Conservation (phyloP, 2,329 filamentous ascomycete species). For the Mycosphaerella sp. region DNA sequence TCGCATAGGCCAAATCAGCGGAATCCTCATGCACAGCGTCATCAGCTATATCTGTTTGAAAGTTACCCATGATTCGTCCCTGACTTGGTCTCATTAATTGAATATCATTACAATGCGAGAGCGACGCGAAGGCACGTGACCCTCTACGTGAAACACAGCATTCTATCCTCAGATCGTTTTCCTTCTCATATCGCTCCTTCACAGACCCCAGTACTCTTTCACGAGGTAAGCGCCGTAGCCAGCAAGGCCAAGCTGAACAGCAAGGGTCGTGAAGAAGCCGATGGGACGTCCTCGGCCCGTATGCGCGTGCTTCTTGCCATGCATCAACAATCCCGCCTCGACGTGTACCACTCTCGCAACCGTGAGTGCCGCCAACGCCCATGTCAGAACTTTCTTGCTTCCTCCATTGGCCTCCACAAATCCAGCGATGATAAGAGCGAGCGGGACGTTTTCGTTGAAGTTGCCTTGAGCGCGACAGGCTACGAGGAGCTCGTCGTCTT, state of each 20-base stretch:
- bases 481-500: constrained; percentile 10
- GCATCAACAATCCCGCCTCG: constrained; percentile 9
- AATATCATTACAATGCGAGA: neutral
- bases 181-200: neutral
- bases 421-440: constrained; percentile 14
- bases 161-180: neutral
- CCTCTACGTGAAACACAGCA: neutral
- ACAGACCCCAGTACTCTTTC: constrained; percentile 16
- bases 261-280: constrained; percentile 14
- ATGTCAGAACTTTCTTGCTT: constrained; percentile 9
- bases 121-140: neutral
- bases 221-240: constrained; percentile 12
- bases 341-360: constrained; percentile 14
- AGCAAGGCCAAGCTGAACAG: constrained; percentile 9
- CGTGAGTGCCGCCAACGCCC: constrained; percentile 7
- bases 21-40: no score
- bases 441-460: constrained; percentile 19
- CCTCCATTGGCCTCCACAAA: constrained; percentile 15
- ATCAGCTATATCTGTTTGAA: no score
- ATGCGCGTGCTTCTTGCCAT: constrained; percentile 1
- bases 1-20: no score
- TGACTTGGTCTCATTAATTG: no score
- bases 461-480: constrained; percentile 16
- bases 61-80: no score
- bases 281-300: constrained; percentile 11